These are phyloP conservation scores for Raffaelea deltoideospora DNA, from an alignment of 2,329 filamentous ascomycete species.

Conservation along the genomic window DNA sequence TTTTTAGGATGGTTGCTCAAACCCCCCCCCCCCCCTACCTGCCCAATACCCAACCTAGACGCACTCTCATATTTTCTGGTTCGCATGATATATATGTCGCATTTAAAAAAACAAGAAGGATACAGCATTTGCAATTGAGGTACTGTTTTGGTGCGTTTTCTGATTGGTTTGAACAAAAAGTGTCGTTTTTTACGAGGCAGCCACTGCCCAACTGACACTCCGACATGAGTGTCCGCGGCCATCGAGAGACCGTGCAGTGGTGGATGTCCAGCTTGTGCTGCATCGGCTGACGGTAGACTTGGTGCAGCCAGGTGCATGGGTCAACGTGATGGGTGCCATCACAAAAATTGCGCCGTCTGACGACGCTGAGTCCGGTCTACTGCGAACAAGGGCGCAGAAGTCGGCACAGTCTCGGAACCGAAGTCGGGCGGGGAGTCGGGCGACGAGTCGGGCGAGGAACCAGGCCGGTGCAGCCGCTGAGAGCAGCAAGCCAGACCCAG, in stretches of 20 bases:
- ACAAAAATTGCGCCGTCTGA: slow-evolving; percentile 15
- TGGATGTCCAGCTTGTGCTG: slow-evolving; percentile 60
- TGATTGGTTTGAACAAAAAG: too few species aligned
- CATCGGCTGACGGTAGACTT: slow-evolving; percentile 46
- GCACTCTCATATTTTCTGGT: slow-evolving; percentile 21
- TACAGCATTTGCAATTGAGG: too few species aligned
- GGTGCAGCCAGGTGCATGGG: slow-evolving; percentile 63
- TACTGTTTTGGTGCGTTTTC: too few species aligned
- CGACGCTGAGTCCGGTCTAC: neutral
- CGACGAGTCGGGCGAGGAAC: too few species aligned
- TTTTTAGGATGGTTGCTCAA: slow-evolving; percentile 96
- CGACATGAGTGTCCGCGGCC: slow-evolving; percentile 47
- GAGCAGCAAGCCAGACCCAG: too few species aligned
- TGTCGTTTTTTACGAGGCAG: too few species aligned
- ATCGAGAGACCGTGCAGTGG: slow-evolving; percentile 33
- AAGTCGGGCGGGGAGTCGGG: too few species aligned
- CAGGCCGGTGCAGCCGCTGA: too few species aligned
- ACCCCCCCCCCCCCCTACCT: too few species aligned
- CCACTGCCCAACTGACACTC: slow-evolving; percentile 51
- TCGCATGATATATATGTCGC: neutral
- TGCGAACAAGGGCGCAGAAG: neutral
- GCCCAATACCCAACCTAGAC: too few species aligned
- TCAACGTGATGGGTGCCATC: slow-evolving; percentile 79
- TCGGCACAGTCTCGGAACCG: too few species aligned
- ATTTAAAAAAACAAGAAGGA: too few species aligned